Conservation (phyloP, 2,329 filamentous ascomycete species). For the Aureobasidium subglaciale region DNA sequence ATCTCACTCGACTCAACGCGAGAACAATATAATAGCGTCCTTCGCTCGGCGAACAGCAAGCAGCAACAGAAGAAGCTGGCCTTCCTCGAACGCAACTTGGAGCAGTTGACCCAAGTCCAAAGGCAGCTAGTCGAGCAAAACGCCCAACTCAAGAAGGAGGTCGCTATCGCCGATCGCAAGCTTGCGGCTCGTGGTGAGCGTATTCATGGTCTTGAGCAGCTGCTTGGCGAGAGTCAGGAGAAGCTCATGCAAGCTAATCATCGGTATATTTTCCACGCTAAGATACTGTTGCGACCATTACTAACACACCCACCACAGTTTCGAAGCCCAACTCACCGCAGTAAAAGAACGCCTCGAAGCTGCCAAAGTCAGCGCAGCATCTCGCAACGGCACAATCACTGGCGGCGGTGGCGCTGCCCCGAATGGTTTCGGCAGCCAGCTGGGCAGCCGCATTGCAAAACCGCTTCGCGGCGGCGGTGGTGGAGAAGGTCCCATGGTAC, state of each 20-base stretch:
- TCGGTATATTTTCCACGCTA: slow-evolving; percentile 58
- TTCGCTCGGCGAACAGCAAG: slow-evolving; percentile 93
- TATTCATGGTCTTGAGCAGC: slow-evolving; percentile 83
- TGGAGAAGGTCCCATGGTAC: slow-evolving; percentile 32
- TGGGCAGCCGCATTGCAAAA: slow-evolving; percentile 57
- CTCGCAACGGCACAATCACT: slow-evolving; percentile 48
- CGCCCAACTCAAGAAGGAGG: slow-evolving; percentile 94
- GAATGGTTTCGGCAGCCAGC: slow-evolving; percentile 61
- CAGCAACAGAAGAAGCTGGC: slow-evolving; percentile 99
- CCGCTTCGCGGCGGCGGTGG: slow-evolving; percentile 48
- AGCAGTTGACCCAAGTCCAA: slow-evolving; percentile 95
- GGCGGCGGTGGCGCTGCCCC: slow-evolving; percentile 32
- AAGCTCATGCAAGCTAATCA: slow-evolving; percentile 96
- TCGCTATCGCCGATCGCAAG: slow-evolving; percentile 96
- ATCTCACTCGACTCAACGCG: slow-evolving; percentile 95
- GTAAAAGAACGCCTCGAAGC: slow-evolving; percentile 97
- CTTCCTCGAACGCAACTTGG: slow-evolving; percentile 94
- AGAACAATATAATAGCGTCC: slow-evolving; percentile 98
- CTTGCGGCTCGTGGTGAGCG: slow-evolving; percentile 94
- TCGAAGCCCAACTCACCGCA: slow-evolving; percentile 91
- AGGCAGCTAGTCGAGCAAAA: slow-evolving; percentile 98
- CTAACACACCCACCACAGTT: slow-evolving; percentile 48
- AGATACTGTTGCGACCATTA: slow-evolving; percentile 15
- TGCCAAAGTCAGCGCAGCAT: slow-evolving; percentile 81
- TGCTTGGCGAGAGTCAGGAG: slow-evolving; percentile 95